These are phyloP conservation scores for Zymoseptoria crescenta DNA, from an alignment of 2,329 filamentous ascomycete genomes.

Conservation along the genomic window DNA sequence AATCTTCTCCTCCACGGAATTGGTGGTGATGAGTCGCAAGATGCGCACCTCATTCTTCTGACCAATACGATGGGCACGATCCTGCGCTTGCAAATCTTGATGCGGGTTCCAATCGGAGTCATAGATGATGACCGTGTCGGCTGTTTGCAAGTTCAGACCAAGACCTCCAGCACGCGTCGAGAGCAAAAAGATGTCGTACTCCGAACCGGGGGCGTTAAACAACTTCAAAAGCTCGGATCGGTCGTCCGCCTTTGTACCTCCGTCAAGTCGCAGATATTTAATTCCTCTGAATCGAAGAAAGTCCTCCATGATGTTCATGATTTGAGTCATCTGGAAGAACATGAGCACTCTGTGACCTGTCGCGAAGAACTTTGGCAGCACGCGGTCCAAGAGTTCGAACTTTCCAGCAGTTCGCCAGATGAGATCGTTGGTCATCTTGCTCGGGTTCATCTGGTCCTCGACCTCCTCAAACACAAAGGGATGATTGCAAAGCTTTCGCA, in stretches of 20 bases:
- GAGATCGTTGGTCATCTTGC: slow-evolving; percentile 79
- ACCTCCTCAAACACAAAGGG: slow-evolving; percentile 98
- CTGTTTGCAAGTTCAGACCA: slow-evolving; percentile 92
- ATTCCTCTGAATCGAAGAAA: slow-evolving; percentile 79
- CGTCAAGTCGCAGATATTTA: slow-evolving; percentile 85
- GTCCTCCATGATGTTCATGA: slow-evolving; percentile 99
- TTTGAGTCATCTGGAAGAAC: slow-evolving; percentile 99
- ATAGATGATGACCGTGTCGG: slow-evolving; percentile 98
- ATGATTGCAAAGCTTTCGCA: slow-evolving; percentile 97
- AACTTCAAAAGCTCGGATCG: slow-evolving; percentile 79
- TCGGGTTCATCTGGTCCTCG: slow-evolving; percentile 94
- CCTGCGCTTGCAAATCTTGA: slow-evolving; percentile 96
- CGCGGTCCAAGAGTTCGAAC: slow-evolving; percentile 87
- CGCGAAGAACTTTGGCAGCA: slow-evolving; percentile 85
- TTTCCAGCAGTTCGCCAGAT: slow-evolving; percentile 95
- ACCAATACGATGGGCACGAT: slow-evolving; percentile 99
- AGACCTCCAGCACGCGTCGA: slow-evolving; percentile 97
- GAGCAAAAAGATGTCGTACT: slow-evolving; percentile 97
- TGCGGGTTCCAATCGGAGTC: slow-evolving; percentile 99
- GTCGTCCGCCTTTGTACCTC: slow-evolving; percentile 95
- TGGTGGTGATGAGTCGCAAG: slow-evolving; percentile 86
- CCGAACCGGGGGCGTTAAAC: slow-evolving; percentile 84
- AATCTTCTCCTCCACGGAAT: slow-evolving; percentile 98
- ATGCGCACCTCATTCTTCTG: slow-evolving; percentile 99
- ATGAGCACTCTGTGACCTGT: slow-evolving; percentile 94